Evolutionary conservation across 1,139 yeast genomes (phyloP).

Genomic region (Hyphopichia pseudoburtonii): DNA sequence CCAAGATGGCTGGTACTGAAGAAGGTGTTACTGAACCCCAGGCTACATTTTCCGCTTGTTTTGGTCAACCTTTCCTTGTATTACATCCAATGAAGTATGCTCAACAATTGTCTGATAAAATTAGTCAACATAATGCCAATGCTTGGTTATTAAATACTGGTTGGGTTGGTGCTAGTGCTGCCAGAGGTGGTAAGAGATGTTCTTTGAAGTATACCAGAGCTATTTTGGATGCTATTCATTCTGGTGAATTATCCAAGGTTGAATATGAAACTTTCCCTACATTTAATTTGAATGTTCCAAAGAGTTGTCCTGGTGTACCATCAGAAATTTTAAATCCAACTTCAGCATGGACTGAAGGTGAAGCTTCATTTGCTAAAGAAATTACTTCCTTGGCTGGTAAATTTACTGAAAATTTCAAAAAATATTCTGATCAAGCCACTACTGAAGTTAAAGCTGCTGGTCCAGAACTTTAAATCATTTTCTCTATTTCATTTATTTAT

Average conservation of each 20-base stretch:
- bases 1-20: conserved; percentile 99
- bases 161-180: conserved; percentile 94
- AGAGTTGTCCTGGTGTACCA: conserved; percentile 79
- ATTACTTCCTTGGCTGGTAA: conserved; percentile 72
- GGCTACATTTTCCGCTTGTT: conserved; percentile 97
- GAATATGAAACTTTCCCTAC: conserved; percentile 84
- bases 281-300: conserved; percentile 88
- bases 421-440: conserved; percentile 81
- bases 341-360: conserved; percentile 77
- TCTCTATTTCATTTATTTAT: too few species aligned
- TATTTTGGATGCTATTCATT: conserved; percentile 90
- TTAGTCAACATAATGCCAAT: conserved; percentile 80
- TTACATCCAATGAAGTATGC: conserved; percentile 99
- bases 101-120: conserved; percentile 92
- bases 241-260: conserved; percentile 79
- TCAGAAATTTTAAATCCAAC: conserved; percentile 83
- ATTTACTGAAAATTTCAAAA: conserved; percentile 84
- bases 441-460: conserved; percentile 91
- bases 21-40: conserved; percentile 98
- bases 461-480: conserved; percentile 46
- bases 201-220: conserved; percentile 98
- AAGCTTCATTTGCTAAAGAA: conserved; percentile 64
- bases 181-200: conserved; percentile 96
- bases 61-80: conserved; percentile 98
- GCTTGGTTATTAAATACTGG: conserved; percentile 99